phyloP scores from a whole-genome alignment of 129 eudicot species.

The Centaurea solstitialis region DNA sequence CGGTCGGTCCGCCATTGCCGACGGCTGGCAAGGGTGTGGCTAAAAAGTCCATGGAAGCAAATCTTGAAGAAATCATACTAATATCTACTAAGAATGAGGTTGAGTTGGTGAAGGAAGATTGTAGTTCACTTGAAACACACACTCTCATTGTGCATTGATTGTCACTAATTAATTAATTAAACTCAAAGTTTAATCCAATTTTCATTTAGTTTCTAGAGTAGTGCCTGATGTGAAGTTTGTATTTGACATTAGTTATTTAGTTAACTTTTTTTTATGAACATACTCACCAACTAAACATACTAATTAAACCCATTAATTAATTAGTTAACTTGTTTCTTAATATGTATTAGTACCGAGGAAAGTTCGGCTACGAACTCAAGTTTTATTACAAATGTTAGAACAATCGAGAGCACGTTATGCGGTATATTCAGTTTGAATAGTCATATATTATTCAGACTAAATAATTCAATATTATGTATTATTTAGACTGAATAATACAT shows the following conservation, averaged over 20 bases:
- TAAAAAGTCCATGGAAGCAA: slow-evolving; percentile 13
- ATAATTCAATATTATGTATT: no score
- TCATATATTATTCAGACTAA: no score
- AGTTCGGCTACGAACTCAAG: no score
- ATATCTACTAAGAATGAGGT: slow-evolving; percentile 28
- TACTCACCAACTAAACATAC: no score
- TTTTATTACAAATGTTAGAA: no score
- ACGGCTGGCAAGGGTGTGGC: neutral
- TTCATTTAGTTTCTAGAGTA: neutral
- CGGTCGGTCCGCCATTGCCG: slow-evolving; percentile 10
- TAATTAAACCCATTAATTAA: no score
- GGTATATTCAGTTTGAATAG: no score
- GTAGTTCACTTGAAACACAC: slow-evolving; percentile 45
- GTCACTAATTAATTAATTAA: neutral
- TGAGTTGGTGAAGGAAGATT: slow-evolving; percentile 34
- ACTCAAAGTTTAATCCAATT: neutral
- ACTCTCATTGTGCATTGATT: slow-evolving; percentile 53
- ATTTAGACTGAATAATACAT: no score
- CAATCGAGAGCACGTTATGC: no score
- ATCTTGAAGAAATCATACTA: slow-evolving; percentile 42
- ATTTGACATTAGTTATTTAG: neutral
- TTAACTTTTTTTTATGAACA: neutral
- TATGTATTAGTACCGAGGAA: no score
- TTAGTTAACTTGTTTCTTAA: neutral
- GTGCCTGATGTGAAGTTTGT: neutral